Percentiles rank a stretch among this genome's conserved stretches.
Conservation (phyloP, 139 green algal genomes). For the Tetradesmus obliquus region DNA sequence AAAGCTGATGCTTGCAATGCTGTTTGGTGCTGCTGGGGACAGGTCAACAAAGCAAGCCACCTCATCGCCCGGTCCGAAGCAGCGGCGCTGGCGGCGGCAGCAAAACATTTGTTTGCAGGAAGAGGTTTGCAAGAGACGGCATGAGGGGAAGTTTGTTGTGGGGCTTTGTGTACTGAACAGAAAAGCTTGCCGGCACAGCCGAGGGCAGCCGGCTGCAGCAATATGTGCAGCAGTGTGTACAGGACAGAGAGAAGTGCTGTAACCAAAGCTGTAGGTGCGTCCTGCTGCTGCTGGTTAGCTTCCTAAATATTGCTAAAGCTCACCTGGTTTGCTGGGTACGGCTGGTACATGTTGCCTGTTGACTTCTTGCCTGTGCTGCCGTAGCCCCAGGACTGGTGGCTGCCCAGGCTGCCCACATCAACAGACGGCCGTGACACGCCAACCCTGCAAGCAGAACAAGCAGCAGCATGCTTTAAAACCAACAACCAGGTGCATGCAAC, state of each 20-base stretch:
- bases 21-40: no score
- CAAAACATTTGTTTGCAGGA: neutral
- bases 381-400: slow-evolving; percentile 1
- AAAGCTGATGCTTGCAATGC: slow-evolving; percentile 24
- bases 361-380: slow-evolving; percentile 17
- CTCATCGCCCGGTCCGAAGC: slow-evolving; percentile 42
- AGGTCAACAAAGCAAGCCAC: slow-evolving; percentile 51
- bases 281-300: no score
- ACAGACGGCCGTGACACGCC: neutral
- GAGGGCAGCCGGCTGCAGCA: no score
- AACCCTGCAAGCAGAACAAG: neutral
- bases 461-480: no score
- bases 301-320: no score
- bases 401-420: neutral
- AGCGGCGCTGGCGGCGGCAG: neutral
- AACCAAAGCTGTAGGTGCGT: no score
- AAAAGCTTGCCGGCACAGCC: no score
- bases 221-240: no score
- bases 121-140: neutral
- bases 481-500: no score
- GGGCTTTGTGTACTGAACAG: no score
- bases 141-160: neutral
- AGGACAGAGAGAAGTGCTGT: no score
- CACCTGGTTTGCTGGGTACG: neutral
- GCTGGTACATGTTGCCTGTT: neutral